Evolutionary conservation across 768 basidiomycete genomes (phyloP).

Genomic region (Phylloporus scabripes): DNA sequence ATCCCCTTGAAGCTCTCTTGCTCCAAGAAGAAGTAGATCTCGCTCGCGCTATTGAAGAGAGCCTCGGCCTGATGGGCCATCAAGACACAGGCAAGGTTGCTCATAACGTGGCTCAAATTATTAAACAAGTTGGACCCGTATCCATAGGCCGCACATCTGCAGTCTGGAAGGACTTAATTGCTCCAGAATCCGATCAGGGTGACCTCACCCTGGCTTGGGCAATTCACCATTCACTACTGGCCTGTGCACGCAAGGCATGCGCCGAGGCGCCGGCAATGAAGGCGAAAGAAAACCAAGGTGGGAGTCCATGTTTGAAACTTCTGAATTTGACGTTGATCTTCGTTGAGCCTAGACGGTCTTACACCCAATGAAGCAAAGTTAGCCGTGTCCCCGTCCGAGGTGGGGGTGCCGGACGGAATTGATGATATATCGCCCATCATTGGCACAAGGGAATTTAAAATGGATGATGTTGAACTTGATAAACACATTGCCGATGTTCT

Average conservation of each 20-base stretch:
- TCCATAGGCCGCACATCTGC: conserved; percentile 2
- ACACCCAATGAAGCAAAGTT: neutral
- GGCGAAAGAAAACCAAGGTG: conserved; percentile 5
- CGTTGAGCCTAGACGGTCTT: conserved; percentile 2
- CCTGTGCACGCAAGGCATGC: conserved; percentile 7
- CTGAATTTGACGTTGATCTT: conserved; percentile 1
- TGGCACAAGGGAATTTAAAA: conserved; percentile 55
- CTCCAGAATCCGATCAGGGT: conserved; percentile 3
- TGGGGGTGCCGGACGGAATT: neutral
- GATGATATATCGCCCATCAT: conserved; percentile 42
- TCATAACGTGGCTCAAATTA: conserved; percentile 3
- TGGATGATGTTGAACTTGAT: conserved; percentile 51
- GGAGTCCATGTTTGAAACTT: neutral
- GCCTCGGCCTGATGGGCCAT: conserved; percentile 29
- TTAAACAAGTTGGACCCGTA: conserved; percentile 5
- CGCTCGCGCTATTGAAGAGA: conserved; percentile 43
- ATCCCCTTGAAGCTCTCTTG: conserved; percentile 13
- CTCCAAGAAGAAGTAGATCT: conserved; percentile 39
- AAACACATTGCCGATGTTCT: conserved; percentile 49
- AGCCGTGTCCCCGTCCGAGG: neutral
- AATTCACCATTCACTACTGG: conserved; percentile 25
- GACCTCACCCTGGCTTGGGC: conserved; percentile 28
- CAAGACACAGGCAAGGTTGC: conserved; percentile 5
- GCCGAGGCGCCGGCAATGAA: neutral
- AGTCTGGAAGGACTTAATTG: conserved; percentile 8